Conservation (phyloP, 148 eudicot genomes). For the Vaccinium vitisidaea region DNA sequence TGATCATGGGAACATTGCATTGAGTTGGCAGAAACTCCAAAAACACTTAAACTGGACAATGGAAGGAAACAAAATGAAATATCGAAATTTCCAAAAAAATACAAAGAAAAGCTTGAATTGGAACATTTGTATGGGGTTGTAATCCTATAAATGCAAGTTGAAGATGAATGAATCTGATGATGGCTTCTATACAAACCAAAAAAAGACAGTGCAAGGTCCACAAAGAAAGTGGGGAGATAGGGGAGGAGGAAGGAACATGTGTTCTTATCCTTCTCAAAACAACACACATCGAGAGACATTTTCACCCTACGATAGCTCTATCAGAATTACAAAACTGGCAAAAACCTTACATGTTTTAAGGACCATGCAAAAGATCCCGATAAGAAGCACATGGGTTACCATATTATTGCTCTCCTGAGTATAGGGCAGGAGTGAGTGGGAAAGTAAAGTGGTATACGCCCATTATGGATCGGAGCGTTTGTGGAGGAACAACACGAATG, state of each 20-base stretch:
- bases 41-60: constrained; percentile 62
- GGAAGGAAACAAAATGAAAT: constrained; percentile 2
- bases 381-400: background rate
- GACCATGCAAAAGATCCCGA: background rate
- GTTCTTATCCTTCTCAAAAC: constrained; percentile 3
- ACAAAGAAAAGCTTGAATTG: background rate
- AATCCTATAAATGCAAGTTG: background rate
- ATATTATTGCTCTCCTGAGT: background rate
- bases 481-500: background rate
- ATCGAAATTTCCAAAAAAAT: background rate
- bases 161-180: background rate
- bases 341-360: background rate
- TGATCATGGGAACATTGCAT: constrained; percentile 81
- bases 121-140: background rate
- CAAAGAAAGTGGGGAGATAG: background rate
- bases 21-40: constrained; percentile 89
- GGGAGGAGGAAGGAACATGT: background rate
- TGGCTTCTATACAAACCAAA: background rate
- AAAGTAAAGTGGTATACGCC: background rate
- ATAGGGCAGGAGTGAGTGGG: background rate
- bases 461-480: background rate
- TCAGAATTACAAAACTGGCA: background rate
- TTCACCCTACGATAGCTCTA: background rate
- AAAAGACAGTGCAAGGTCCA: background rate
- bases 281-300: background rate